Evolutionary conservation across 2,329 filamentous ascomycete species (phyloP).

Genomic region (Microcera coccophila): DNA sequence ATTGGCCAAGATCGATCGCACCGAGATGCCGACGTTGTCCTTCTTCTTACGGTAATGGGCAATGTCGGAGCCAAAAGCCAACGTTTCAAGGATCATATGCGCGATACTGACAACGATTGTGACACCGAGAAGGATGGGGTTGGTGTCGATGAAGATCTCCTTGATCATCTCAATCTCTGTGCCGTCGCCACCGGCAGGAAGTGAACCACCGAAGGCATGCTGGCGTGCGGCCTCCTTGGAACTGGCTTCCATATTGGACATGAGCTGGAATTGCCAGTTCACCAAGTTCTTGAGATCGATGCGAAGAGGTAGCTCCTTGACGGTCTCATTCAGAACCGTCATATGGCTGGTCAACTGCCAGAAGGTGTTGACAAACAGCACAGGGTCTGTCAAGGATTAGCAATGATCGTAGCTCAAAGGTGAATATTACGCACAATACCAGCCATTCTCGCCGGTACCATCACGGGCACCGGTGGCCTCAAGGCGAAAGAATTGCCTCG

Average conservation of each 20-base stretch:
- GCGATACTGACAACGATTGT: slow-evolving; percentile 81
- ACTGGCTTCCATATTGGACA: slow-evolving; percentile 81
- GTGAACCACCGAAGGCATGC: slow-evolving; percentile 67
- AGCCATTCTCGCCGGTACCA: slow-evolving; percentile 77
- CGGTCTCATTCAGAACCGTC: slow-evolving; percentile 85
- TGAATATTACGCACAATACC: slow-evolving; percentile 61
- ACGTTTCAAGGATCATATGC: slow-evolving; percentile 91
- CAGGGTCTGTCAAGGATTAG: slow-evolving; percentile 53
- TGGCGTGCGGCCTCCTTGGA: slow-evolving; percentile 78
- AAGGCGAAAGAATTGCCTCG: slow-evolving; percentile 72
- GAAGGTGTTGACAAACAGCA: slow-evolving; percentile 91
- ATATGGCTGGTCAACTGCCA: slow-evolving; percentile 94
- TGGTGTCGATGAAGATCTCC: slow-evolving; percentile 89
- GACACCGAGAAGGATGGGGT: slow-evolving; percentile 81
- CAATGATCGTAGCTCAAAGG: background rate
- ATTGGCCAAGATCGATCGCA: slow-evolving; percentile 93
- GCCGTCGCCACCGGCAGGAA: slow-evolving; percentile 79
- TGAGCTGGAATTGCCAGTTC: slow-evolving; percentile 85
- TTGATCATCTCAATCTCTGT: slow-evolving; percentile 97
- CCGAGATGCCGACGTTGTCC: slow-evolving; percentile 93
- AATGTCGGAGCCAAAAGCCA: slow-evolving; percentile 97
- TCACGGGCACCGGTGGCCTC: slow-evolving; percentile 81
- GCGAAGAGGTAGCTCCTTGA: slow-evolving; percentile 74
- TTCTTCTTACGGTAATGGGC: slow-evolving; percentile 99
- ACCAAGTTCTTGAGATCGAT: slow-evolving; percentile 78